Evolutionary conservation across 1,284 basidiomycete species (phyloP).

Genomic region (Ustilago trichophora): DNA sequence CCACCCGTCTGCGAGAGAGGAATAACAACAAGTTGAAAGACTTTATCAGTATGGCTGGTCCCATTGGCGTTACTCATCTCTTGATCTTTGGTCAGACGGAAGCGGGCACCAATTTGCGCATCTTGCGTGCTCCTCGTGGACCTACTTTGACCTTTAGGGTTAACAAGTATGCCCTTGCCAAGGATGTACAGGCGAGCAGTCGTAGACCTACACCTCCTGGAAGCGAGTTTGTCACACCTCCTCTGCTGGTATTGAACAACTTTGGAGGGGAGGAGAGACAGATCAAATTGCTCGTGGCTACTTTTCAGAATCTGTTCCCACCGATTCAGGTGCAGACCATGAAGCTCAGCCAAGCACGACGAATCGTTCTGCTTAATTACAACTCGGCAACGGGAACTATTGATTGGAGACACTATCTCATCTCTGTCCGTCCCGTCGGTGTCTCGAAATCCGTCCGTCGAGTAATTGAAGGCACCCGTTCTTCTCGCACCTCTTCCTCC

Average conservation of each 20-base stretch:
- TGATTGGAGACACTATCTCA: constrained; percentile 93
- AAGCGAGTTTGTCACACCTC: constrained; percentile 84
- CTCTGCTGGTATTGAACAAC: constrained; percentile 76
- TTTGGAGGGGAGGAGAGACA: constrained; percentile 76
- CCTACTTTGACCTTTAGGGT: constrained; percentile 94
- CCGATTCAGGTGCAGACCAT: constrained; percentile 78
- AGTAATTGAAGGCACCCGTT: constrained; percentile 77
- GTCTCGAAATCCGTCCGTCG: constrained; percentile 89
- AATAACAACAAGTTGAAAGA: constrained; percentile 92
- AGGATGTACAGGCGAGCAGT: constrained; percentile 78
- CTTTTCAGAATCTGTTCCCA: constrained; percentile 87
- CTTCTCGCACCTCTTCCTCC: constrained; percentile 25
- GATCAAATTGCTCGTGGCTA: constrained; percentile 75
- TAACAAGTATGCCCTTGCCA: constrained; percentile 88
- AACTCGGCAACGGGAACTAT: constrained; percentile 85
- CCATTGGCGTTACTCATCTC: constrained; percentile 90
- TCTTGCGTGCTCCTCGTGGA: constrained; percentile 87
- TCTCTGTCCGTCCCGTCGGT: constrained; percentile 93
- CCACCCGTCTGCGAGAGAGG: constrained; percentile 84
- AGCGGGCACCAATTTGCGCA: constrained; percentile 80
- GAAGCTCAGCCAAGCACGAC: constrained; percentile 69
- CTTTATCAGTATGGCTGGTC: constrained; percentile 90
- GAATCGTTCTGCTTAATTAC: constrained; percentile 93
- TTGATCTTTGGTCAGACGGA: constrained; percentile 76
- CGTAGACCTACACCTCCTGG: constrained; percentile 75